Percentiles rank a stretch among this genome's conserved stretches.
Evolutionary conservation across 2,329 filamentous ascomycete genomes (phyloP).

Genomic region (Diaporthe citriasiana): DNA sequence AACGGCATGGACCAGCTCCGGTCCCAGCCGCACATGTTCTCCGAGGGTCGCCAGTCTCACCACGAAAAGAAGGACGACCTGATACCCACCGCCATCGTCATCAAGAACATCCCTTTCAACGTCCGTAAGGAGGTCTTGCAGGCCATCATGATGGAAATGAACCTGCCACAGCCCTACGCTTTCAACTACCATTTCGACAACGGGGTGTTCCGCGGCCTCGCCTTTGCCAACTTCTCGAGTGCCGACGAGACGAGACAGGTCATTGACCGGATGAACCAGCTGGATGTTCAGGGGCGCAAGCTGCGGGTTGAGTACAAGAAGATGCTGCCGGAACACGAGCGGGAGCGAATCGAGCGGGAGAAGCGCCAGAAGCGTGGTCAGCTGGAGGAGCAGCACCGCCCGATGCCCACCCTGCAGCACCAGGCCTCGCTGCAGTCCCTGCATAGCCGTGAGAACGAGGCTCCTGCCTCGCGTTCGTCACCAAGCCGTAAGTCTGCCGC

Average conservation of each 20-base stretch:
- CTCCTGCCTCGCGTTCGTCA: constrained; percentile 66
- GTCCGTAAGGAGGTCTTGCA: constrained; percentile 97
- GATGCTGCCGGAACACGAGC: constrained; percentile 95
- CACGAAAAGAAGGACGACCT: constrained; percentile 75
- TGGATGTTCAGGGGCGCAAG: constrained; percentile 95
- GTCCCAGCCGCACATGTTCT: constrained; percentile 54
- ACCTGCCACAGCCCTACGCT: constrained; percentile 93
- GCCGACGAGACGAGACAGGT: constrained; percentile 93
- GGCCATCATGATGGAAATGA: constrained; percentile 92
- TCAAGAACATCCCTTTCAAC: constrained; percentile 99
- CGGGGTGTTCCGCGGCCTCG: constrained; percentile 93
- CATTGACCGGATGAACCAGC: constrained; percentile 94
- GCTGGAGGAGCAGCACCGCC: constrained; percentile 93
- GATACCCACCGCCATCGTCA: constrained; percentile 97
- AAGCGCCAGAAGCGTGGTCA: constrained; percentile 97
- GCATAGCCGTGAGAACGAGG: constrained; percentile 70
- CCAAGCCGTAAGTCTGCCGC: constrained; percentile 60
- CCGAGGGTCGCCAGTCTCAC: constrained; percentile 56
- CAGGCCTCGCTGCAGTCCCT: constrained; percentile 91
- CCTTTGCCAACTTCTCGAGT: constrained; percentile 98
- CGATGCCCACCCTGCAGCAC: constrained; percentile 78
- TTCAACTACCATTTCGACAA: constrained; percentile 99
- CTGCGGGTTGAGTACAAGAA: constrained; percentile 99
- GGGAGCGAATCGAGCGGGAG: constrained; percentile 95
- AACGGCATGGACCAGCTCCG: constrained; percentile 53